Base-by-base conservation (phyloP, 306 rosid species). In the Spatholobus suberectus region DNA sequence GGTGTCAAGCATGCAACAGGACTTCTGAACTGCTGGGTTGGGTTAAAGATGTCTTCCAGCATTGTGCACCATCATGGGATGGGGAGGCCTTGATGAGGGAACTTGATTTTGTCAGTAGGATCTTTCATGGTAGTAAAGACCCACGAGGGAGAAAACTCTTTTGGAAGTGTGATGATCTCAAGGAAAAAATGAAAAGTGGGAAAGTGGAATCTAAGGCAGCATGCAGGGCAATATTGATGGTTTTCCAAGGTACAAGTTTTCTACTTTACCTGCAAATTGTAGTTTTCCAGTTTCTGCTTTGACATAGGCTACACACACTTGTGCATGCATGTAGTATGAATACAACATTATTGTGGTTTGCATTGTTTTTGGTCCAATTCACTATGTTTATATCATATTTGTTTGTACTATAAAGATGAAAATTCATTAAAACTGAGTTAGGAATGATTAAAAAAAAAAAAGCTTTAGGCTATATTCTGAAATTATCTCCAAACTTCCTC, bases 11-110 rank as follows among this genome's bases (percentile, higher is more conserved):
- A 51, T 96, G 99, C 90, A 90, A 84, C 82, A 92, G 94, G 77
- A 94, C 99, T 85, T 94, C 98, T 21, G 98, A 96, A 83, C 92
- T 96, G 82, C 90, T 96, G 61, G 98, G 99, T 81, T 94, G 98
- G 98, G 99, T 96, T 75, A 94, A 92, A 87, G 99, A 96, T 85
- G 98, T 96, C 79, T 96, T 96, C 82, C 99, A 91, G 80, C 99
- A 96, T 69, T 96, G 99, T 85, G 98, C 94, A 6, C 96, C 92
- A 21, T 81, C 97, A 70, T 96, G 99, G 99, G 97, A 93, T 14
- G 94, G 89, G 68, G 99, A 94, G 69, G 88, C 98, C 71, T 84
- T 94, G 77, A 83, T 85, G 43, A 94, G 97, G 85, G 98, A 96
- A 79, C 97, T 96, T 77, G 98, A 96, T 86, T 96, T 88, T 87